These are phyloP conservation scores for Trichophyton rubrum DNA, from an alignment of 2,329 filamentous ascomycete species.

Conservation along the genomic window DNA sequence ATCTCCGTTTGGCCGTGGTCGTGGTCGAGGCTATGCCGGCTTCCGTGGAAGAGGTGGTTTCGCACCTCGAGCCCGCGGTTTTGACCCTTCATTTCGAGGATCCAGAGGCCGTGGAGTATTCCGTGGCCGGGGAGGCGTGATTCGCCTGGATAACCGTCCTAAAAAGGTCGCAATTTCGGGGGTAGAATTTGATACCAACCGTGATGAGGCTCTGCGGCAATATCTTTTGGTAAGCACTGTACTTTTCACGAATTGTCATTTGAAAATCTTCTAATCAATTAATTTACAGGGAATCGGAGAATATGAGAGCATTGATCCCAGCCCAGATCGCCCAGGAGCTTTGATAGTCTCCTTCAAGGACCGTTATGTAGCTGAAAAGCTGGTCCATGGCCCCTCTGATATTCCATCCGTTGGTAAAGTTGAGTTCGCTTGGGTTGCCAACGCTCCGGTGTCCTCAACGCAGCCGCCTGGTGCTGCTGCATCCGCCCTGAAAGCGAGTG, in stretches of 20 bases:
- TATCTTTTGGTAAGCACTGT: slow-evolving; percentile 38
- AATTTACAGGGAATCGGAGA: slow-evolving; percentile 31
- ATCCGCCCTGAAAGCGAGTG: slow-evolving; percentile 13
- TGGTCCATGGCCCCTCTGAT: slow-evolving; percentile 35
- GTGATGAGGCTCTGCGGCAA: slow-evolving; percentile 45
- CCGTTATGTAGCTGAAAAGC: slow-evolving; percentile 42
- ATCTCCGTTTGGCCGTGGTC: slow-evolving; percentile 14
- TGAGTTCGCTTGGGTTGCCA: slow-evolving; percentile 44
- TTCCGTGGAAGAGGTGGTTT: slow-evolving; percentile 23
- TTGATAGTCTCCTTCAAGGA: slow-evolving; percentile 37
- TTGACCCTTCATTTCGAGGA: slow-evolving; percentile 26
- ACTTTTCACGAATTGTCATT: too few relatives aligned
- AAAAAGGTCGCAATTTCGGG: slow-evolving; percentile 41
- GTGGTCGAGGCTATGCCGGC: slow-evolving; percentile 20
- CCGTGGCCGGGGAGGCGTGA: slow-evolving; percentile 37
- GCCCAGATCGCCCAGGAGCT: slow-evolving; percentile 28
- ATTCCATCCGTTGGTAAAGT: slow-evolving; percentile 43
- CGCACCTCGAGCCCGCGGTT: slow-evolving; percentile 25
- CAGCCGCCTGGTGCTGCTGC: slow-evolving; percentile 13
- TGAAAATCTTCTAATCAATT: not conserved
- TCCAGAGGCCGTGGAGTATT: slow-evolving; percentile 33
- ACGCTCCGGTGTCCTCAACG: slow-evolving; percentile 18
- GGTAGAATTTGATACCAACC: slow-evolving; percentile 35
- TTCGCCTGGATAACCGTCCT: slow-evolving; percentile 47
- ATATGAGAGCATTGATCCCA: slow-evolving; percentile 34